Percentiles rank a stretch among this genome's conserved stretches.
Evolutionary conservation across 768 basidiomycete genomes (phyloP).

Genomic region (Collybia sordida): DNA sequence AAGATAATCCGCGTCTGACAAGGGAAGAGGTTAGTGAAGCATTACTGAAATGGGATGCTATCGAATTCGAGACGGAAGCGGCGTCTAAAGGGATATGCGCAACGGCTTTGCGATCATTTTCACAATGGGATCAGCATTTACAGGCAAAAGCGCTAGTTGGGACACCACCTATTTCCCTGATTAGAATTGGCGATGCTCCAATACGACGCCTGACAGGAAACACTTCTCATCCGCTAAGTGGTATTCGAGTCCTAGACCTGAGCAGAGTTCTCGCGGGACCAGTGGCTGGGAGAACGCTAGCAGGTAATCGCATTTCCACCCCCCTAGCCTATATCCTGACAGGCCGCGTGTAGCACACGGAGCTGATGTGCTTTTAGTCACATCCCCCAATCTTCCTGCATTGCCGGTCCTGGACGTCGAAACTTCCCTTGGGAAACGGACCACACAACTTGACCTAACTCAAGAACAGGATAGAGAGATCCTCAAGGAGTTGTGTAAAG

Average conservation of each 20-base stretch:
- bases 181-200: constrained; percentile 49
- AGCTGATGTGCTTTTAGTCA: constrained; percentile 55
- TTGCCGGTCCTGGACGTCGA: constrained; percentile 53
- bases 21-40: constrained; percentile 36
- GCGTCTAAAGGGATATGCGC: constrained; percentile 46
- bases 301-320: constrained; percentile 33
- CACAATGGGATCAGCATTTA: constrained; percentile 48
- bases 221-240: constrained; percentile 37
- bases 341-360: constrained; percentile 42
- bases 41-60: constrained; percentile 38
- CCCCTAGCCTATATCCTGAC: not conserved
- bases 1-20: constrained; percentile 27
- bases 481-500: constrained; percentile 34
- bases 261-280: constrained; percentile 62
- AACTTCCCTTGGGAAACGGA: constrained; percentile 63
- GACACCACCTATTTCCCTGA: constrained; percentile 41
- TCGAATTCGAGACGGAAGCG: constrained; percentile 48
- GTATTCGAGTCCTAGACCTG: constrained; percentile 56
- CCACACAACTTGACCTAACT: constrained; percentile 57
- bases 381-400: constrained; percentile 53
- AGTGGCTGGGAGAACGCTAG: constrained; percentile 53
- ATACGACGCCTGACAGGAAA: constrained; percentile 20
- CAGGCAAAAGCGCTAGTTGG: constrained; percentile 41
- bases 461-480: constrained; percentile 24
- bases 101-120: constrained; percentile 46